These are phyloP conservation scores for Aureobasidium subglaciale DNA, from an alignment of 2,329 filamentous ascomycete species.

Conservation along the genomic window DNA sequence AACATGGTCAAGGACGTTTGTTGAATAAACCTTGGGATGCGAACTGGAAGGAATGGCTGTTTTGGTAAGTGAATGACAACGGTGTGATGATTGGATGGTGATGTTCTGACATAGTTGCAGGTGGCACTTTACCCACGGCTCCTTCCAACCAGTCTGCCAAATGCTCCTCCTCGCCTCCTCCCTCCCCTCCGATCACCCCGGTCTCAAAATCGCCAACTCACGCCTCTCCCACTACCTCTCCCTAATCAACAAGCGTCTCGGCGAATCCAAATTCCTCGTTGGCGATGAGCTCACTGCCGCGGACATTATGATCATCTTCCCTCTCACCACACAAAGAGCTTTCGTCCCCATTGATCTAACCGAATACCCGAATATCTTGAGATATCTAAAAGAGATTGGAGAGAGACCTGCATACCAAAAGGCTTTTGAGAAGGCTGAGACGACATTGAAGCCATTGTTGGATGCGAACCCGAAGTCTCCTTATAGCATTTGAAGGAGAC, in stretches of 20 bases:
- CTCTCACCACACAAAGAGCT: slow-evolving; percentile 45
- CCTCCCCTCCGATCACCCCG: slow-evolving; percentile 18
- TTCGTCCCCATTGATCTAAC: slow-evolving; percentile 37
- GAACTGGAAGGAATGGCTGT: slow-evolving; percentile 7
- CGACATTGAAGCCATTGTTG: slow-evolving; percentile 35
- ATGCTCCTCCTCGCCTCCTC: slow-evolving; percentile 15
- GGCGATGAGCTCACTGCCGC: slow-evolving; percentile 48
- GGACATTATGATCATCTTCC: slow-evolving; percentile 49
- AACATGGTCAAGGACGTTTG: slow-evolving; percentile 38
- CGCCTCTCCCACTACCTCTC: slow-evolving; percentile 27
- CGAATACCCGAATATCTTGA: slow-evolving; percentile 38
- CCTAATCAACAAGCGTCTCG: slow-evolving; percentile 36
- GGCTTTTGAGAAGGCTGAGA: slow-evolving; percentile 46
- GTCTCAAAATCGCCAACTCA: slow-evolving; percentile 19
- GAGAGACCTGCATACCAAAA: slow-evolving; percentile 40
- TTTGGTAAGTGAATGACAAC: neutral
- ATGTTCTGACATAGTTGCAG: neutral
- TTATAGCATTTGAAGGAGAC: neutral
- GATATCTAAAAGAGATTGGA: slow-evolving; percentile 41
- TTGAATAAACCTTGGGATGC: slow-evolving; percentile 26
- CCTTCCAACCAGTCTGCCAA: slow-evolving; percentile 36
- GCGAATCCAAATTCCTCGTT: slow-evolving; percentile 39
- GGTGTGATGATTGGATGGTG: neutral
- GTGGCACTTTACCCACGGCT: slow-evolving; percentile 30
- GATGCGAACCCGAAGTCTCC: slow-evolving; percentile 14